A percentile compares a stretch with the other conserved stretches of the same genome.
Conservation (phyloP, 1,139 yeast species). For the Kodamaea arcana region DNA sequence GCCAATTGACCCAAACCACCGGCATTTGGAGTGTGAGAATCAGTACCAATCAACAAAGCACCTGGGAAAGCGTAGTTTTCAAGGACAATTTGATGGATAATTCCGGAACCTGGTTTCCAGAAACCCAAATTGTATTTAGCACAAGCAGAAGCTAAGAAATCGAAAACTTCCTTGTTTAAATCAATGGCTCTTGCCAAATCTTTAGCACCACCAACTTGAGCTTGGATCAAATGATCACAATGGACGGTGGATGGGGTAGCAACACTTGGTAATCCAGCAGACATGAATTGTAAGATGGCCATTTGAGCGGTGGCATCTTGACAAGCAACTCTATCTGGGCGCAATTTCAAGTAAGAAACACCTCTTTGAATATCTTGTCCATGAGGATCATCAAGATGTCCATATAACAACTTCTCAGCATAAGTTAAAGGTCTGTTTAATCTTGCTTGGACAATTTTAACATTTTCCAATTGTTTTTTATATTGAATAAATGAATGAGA, state of each 20-base stretch:
- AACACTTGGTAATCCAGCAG: constrained; percentile 90
- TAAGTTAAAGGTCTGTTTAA: constrained; percentile 92
- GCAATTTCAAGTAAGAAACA: constrained; percentile 89
- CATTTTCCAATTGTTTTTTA: constrained; percentile 77
- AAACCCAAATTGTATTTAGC: constrained; percentile 98
- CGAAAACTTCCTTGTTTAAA: constrained; percentile 94
- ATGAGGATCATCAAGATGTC: constrained; percentile 94
- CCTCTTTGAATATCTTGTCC: constrained; percentile 96
- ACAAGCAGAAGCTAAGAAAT: constrained; percentile 89
- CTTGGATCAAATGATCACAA: constrained; percentile 99
- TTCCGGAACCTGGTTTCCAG: constrained; percentile 99
- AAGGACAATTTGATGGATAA: constrained; percentile 94
- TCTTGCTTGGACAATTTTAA: constrained; percentile 81
- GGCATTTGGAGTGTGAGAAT: constrained; percentile 98
- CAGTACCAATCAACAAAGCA: constrained; percentile 95
- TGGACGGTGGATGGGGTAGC: constrained; percentile 98
- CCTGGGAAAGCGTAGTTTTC: constrained; percentile 99
- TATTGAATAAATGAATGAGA: constrained; percentile 74
- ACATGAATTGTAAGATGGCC: constrained; percentile 98
- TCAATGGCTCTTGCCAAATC: constrained; percentile 93
- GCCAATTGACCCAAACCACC: constrained; percentile 99
- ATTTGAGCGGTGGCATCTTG: constrained; percentile 99
- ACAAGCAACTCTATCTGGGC: constrained; percentile 99
- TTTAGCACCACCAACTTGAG: constrained; percentile 88
- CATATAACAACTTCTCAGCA: constrained; percentile 94